Percentiles rank a stretch among this genome's conserved stretches.
Conservation (phyloP, 2,329 filamentous ascomycete genomes). For the Calonectria pseudoreteaudii region DNA sequence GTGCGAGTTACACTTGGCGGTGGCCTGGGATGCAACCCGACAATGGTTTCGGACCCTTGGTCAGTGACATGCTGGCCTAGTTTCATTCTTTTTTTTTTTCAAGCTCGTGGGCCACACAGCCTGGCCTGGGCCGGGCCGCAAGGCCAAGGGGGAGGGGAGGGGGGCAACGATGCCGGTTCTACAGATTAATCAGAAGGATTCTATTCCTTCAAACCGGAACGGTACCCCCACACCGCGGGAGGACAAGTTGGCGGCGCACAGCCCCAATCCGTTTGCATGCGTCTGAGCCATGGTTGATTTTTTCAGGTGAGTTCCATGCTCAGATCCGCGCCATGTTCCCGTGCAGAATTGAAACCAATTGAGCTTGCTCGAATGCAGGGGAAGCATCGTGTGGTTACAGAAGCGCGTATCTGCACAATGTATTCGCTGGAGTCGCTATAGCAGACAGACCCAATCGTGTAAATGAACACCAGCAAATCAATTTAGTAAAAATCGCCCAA, state of each 20-base stretch:
- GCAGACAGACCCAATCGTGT: background rate
- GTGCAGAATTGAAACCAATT: background rate
- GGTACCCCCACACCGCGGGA: background rate
- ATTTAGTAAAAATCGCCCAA: background rate
- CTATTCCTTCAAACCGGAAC: background rate
- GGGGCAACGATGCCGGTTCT: background rate
- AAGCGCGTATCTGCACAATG: background rate
- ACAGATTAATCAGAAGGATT: background rate
- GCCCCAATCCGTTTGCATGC: background rate
- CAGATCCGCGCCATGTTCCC: background rate
- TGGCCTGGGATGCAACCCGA: background rate
- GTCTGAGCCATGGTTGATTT: background rate
- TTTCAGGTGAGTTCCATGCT: background rate
- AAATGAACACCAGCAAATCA: background rate
- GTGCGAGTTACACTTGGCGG: background rate
- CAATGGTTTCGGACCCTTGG: slow-evolving; percentile 3
- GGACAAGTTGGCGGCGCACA: background rate
- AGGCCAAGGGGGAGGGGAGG: background rate
- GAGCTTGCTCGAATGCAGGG: background rate
- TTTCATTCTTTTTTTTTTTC: slow-evolving; percentile 3
- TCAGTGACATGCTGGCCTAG: background rate
- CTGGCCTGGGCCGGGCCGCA: background rate
- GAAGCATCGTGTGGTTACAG: background rate
- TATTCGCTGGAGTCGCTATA: background rate
- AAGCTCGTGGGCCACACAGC: background rate